Conservation (phyloP, 1,284 basidiomycete genomes). For the Stygiomarasmius scandens region DNA sequence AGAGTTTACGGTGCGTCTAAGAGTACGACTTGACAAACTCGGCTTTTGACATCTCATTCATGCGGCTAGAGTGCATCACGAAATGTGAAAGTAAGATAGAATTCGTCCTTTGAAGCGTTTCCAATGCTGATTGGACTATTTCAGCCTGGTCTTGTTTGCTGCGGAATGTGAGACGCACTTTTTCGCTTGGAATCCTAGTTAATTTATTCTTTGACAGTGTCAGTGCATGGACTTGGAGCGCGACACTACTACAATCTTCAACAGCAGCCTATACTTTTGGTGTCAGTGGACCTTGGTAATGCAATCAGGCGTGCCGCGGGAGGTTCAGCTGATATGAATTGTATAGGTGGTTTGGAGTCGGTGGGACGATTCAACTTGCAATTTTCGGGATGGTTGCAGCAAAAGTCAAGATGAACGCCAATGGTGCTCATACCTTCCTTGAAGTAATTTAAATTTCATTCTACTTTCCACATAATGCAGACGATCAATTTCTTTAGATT, state of each 20-base stretch:
- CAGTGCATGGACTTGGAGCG: constrained; percentile 62
- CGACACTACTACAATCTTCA: constrained; percentile 60
- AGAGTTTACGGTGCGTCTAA: constrained; percentile 50
- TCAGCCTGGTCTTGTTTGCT: constrained; percentile 67
- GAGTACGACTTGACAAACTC: background rate
- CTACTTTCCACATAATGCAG: background rate
- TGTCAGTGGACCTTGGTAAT: constrained; percentile 51
- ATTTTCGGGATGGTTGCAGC: constrained; percentile 60
- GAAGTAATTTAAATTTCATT: constrained; percentile 31
- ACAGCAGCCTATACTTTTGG: constrained; percentile 59
- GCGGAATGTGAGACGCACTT: constrained; percentile 47
- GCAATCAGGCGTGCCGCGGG: background rate
- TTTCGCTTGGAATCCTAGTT: background rate
- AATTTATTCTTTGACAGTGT: constrained; percentile 48
- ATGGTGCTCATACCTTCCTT: constrained; percentile 57
- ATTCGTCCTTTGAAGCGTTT: constrained; percentile 19
- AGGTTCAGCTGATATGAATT: background rate
- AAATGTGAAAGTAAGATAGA: constrained; percentile 42
- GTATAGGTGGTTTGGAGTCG: constrained; percentile 51
- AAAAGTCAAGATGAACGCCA: constrained; percentile 64
- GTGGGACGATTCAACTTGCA: constrained; percentile 60
- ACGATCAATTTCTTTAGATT: constrained; percentile 43
- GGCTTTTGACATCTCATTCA: background rate
- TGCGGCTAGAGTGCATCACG: constrained; percentile 42
- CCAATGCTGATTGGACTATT: constrained; percentile 17